Evolutionary conservation across 345 rosid species (phyloP).

Genomic region (Arabis alpina): DNA sequence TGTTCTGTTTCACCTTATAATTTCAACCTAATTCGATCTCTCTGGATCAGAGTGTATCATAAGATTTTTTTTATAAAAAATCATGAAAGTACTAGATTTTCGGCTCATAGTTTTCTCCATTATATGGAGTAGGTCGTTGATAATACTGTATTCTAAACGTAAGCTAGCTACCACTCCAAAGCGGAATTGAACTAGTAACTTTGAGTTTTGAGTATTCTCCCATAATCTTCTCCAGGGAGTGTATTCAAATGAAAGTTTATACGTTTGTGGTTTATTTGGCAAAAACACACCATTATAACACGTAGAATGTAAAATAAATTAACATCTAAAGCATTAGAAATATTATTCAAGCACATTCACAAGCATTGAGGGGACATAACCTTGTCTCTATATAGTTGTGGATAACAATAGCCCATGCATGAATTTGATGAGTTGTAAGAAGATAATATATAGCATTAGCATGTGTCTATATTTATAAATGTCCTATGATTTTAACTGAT

Average conservation of each 20-base stretch:
- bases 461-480: constrained; percentile 10
- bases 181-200: no score
- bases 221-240: no score
- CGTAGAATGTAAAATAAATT: neutral
- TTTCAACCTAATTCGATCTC: constrained; percentile 15
- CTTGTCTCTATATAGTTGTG: constrained; percentile 23
- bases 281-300: neutral
- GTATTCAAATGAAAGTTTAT: neutral
- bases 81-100: no score
- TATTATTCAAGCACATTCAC: constrained; percentile 1
- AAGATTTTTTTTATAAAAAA: neutral
- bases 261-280: neutral
- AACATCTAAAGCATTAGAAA: constrained; percentile 1
- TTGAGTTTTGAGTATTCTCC: no score
- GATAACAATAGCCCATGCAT: constrained; percentile 39
- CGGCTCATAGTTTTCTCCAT: no score
- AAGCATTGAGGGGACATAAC: constrained; percentile 26
- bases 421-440: constrained; percentile 35
- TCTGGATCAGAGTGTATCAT: neutral
- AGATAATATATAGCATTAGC: constrained; percentile 7
- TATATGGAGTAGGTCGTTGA: no score
- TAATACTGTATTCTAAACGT: no score
- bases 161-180: no score
- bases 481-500: constrained; percentile 24
- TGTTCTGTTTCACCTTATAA: neutral